These are phyloP conservation scores for Solanum sejunctum DNA, from an alignment of 257 asterid species.

Conservation along the genomic window DNA sequence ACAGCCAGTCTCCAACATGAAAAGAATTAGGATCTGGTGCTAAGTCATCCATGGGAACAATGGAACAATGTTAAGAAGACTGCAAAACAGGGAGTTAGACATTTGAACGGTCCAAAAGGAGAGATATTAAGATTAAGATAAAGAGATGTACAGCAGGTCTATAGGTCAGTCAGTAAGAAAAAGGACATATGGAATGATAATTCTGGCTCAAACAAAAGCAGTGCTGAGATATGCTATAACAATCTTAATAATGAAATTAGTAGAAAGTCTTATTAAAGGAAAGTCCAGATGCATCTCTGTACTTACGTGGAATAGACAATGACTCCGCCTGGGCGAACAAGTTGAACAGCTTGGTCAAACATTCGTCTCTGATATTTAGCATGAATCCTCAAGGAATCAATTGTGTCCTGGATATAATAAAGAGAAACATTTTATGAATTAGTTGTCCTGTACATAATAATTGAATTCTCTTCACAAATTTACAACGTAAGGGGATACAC, in stretches of 20 bases:
- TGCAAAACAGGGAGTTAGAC: neutral
- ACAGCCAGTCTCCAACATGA: neutral
- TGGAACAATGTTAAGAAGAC: neutral
- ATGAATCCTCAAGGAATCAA: slow-evolving; percentile 72
- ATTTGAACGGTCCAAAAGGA: neutral
- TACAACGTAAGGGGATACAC: neutral
- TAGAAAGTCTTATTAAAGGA: neutral
- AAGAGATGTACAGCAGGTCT: neutral
- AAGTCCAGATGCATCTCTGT: neutral
- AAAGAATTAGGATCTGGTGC: neutral
- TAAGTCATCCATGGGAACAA: neutral
- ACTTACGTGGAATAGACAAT: slow-evolving; percentile 92
- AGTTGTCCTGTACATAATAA: neutral
- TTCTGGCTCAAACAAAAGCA: neutral
- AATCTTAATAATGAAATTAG: neutral
- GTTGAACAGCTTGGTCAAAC: slow-evolving; percentile 98
- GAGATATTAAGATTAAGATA: neutral
- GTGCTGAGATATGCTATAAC: neutral
- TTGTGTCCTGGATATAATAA: slow-evolving; percentile 42
- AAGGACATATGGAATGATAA: neutral
- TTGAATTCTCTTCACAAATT: neutral
- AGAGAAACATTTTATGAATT: neutral
- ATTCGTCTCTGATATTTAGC: slow-evolving; percentile 82
- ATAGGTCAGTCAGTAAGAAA: neutral
- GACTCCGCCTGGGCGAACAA: slow-evolving; percentile 96